Evolutionary conservation across 106 monocot genomes (phyloP).

Genomic region (Platanthera zijinensis): DNA sequence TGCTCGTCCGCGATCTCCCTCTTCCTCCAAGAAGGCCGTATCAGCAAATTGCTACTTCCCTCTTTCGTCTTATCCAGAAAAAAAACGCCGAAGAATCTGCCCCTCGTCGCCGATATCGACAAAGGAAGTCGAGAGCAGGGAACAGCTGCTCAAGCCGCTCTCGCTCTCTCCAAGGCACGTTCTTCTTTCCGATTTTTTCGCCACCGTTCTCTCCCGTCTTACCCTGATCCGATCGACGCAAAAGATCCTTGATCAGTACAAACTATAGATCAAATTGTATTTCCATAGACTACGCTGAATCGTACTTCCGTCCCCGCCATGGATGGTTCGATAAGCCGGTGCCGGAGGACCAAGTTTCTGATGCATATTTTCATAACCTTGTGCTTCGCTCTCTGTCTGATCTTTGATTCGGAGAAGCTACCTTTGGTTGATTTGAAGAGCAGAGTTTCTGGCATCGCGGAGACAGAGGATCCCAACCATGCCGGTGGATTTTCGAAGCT

Average conservation of each 20-base stretch:
- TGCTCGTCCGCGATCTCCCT: background rate
- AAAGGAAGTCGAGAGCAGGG: background rate
- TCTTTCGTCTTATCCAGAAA: background rate
- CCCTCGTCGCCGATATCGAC: background rate
- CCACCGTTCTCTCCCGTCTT: background rate
- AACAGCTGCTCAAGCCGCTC: background rate
- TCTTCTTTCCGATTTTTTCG: background rate
- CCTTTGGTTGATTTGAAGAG: constrained; percentile 9
- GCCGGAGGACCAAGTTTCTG: constrained; percentile 1
- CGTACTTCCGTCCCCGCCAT: background rate
- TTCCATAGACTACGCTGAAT: background rate
- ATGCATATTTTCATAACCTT: constrained; percentile 5
- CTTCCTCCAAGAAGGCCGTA: background rate
- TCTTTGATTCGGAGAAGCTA: constrained; percentile 6
- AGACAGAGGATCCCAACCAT: background rate
- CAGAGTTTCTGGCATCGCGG: background rate
- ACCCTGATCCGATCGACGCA: background rate
- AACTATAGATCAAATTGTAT: background rate
- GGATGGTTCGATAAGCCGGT: background rate
- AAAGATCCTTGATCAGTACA: background rate
- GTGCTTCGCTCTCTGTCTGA: constrained; percentile 4
- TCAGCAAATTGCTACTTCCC: background rate
- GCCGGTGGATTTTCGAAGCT: constrained; percentile 5
- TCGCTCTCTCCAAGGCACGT: background rate
- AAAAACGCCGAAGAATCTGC: background rate